Base-by-base conservation (phyloP, 1,284 basidiomycete genomes). In the Prillingera fragicola region DNA sequence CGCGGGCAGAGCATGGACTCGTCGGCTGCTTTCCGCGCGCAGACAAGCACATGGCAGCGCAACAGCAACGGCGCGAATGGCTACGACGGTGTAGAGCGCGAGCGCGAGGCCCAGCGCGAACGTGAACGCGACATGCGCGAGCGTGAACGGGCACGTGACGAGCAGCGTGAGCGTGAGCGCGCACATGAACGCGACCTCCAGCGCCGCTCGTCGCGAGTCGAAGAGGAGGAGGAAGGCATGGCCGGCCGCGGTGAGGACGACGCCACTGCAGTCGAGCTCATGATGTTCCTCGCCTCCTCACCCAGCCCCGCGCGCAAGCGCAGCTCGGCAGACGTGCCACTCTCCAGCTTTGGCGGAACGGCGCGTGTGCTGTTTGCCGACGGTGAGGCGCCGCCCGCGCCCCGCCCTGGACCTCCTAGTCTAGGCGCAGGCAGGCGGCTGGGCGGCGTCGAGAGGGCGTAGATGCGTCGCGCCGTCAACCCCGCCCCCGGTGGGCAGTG, bases 221-320 rank as follows among this genome's bases (percentile, higher is more conserved):
- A 28, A 14, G 12, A 19, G 10, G 40, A 26, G 27, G 12, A 25
- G 8, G 32, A 18, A 21, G 32, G 12, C 22, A 32, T 43, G 39
- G 31, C 25, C 9, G 34, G 26, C 29, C 46, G 48, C 12, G 55
- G 50, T 13, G 65, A 65, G 34, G 69, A 68, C 24, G 67, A 71
- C 49, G 59, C 64, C 45, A 50, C 52, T 27, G 69, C 69, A 1
- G 69, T 62, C 18, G 69, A 71, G 43, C 52, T 71, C 38, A 71
- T 71, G 69, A 69, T 71, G 60, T 71, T 68, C 48, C 54, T 71
- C 12, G 69, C 69, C 2, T 65, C 67, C 45, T 64, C 61, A n/a
- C 69, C 69, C 8, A 62, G 60, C 22, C 63, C 48, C n/a, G 49
- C 41, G n/a, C 42, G 45, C 7, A 52, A 48, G 43, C 46, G 50